A percentile compares a stretch with the other conserved stretches of the same genome.
These are phyloP conservation scores for Agaricales sp. DNA, from an alignment of 1,284 basidiomycete species.

Conservation along the genomic window DNA sequence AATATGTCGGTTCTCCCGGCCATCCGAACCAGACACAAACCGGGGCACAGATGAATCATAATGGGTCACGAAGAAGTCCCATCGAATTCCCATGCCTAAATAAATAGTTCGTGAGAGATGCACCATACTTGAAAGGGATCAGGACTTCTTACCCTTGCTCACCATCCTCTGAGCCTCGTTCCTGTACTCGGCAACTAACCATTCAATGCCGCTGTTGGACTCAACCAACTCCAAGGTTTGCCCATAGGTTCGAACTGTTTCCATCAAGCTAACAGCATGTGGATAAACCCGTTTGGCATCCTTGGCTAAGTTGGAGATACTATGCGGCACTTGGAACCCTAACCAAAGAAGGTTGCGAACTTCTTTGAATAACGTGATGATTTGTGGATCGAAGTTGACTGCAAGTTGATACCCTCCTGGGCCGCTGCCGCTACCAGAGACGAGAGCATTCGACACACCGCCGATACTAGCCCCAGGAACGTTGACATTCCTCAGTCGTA, in stretches of 20 bases:
- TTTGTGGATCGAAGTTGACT: conserved; percentile 97
- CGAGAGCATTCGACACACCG: conserved; percentile 15
- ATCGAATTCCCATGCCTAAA: conserved; percentile 83
- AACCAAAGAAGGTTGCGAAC: conserved; percentile 94
- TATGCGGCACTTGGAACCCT: conserved; percentile 90
- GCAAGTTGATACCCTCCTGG: conserved; percentile 75
- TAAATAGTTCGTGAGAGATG: conserved; percentile 4
- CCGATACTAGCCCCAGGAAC: neutral
- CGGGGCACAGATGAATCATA: conserved; percentile 64
- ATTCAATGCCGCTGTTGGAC: conserved; percentile 82
- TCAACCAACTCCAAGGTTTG: conserved; percentile 90
- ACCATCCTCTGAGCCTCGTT: conserved; percentile 90
- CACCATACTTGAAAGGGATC: conserved; percentile 2
- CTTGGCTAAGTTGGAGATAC: conserved; percentile 93
- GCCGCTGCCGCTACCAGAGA: conserved; percentile 15
- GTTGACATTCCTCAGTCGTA: conserved; percentile 46
- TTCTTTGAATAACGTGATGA: conserved; percentile 97
- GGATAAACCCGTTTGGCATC: conserved; percentile 98
- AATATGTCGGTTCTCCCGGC: conserved; percentile 82
- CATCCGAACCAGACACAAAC: conserved; percentile 61
- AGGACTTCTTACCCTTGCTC: conserved; percentile 62
- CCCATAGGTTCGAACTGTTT: conserved; percentile 93
- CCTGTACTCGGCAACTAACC: conserved; percentile 87
- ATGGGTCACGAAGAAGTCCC: conserved; percentile 95
- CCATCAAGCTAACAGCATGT: conserved; percentile 97